These are phyloP conservation scores for Cercospora janseana DNA, from an alignment of 2,329 filamentous ascomycete genomes.

Conservation along the genomic window DNA sequence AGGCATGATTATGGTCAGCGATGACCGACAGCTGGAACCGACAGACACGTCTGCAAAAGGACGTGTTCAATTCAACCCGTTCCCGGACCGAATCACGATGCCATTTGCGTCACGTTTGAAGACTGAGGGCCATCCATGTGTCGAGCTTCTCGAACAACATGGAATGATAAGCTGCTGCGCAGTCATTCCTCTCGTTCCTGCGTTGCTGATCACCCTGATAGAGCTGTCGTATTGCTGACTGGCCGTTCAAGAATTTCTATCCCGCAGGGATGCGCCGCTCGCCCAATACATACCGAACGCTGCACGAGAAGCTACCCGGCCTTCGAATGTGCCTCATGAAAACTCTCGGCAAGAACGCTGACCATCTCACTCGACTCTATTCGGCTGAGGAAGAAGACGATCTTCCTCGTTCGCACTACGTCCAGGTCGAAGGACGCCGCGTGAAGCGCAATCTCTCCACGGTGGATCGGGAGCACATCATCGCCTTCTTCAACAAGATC, in stretches of 20 bases:
- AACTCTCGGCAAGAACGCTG: not conserved
- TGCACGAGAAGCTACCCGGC: conserved; percentile 19
- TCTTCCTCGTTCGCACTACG: conserved; percentile 19
- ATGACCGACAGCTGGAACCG: conserved; percentile 24
- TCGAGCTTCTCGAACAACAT: conserved; percentile 24
- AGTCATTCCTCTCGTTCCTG: not conserved
- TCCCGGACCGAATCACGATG: conserved; percentile 19
- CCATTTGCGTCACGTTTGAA: conserved; percentile 22
- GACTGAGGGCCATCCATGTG: conserved; percentile 22
- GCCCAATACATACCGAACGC: conserved; percentile 11
- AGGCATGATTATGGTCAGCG: conserved; percentile 26
- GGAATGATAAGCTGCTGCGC: conserved; percentile 20
- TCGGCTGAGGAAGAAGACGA: conserved; percentile 11
- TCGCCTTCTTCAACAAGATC: conserved; percentile 25
- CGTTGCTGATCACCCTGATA: not conserved
- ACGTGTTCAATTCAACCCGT: conserved; percentile 20
- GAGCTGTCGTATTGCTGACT: conserved; percentile 15
- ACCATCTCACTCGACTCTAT: conserved; percentile 2
- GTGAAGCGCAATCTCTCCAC: conserved; percentile 18
- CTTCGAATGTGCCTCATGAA: conserved; percentile 15
- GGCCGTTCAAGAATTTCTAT: conserved; percentile 24
- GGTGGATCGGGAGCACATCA: conserved; percentile 21
- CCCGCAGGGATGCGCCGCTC: conserved; percentile 19
- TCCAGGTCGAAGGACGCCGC: conserved; percentile 18
- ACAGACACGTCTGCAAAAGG: conserved; percentile 23